Evolutionary conservation across 2,329 filamentous ascomycete species (phyloP).

Genomic region (Phaeoacremonium minimum): DNA sequence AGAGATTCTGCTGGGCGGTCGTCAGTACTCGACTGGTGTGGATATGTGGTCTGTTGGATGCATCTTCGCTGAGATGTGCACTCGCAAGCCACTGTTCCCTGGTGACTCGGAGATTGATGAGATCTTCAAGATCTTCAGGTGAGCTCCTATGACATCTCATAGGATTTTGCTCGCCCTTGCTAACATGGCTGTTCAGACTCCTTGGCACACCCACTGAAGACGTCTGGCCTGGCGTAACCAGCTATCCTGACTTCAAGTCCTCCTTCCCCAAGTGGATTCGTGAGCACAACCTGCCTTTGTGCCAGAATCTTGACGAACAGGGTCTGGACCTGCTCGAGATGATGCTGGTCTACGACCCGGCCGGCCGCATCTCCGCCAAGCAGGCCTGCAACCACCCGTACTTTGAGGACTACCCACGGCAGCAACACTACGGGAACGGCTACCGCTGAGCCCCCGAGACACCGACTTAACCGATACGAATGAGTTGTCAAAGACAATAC

Average conservation of each 20-base stretch:
- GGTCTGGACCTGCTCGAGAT: constrained; percentile 62
- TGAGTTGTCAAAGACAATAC: too few species aligned
- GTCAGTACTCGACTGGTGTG: constrained; percentile 88
- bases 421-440: constrained; percentile 18
- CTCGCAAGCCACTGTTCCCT: constrained; percentile 81
- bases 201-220: constrained; percentile 77
- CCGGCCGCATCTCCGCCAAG: constrained; percentile 79
- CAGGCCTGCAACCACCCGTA: constrained; percentile 81
- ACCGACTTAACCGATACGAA: background rate
- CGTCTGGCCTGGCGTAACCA: constrained; percentile 81
- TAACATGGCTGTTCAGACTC: constrained; percentile 38
- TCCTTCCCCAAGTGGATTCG: constrained; percentile 85
- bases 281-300: constrained; percentile 58
- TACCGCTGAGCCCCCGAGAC: constrained; percentile 22
- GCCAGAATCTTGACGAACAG: constrained; percentile 65
- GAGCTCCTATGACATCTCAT: background rate
- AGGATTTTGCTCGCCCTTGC: constrained; percentile 4
- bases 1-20: constrained; percentile 80
- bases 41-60: constrained; percentile 92
- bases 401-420: constrained; percentile 46
- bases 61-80: constrained; percentile 93
- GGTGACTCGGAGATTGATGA: constrained; percentile 90
- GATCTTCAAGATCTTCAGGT: constrained; percentile 91
- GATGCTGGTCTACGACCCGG: constrained; percentile 80
- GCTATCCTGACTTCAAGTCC: constrained; percentile 84